These are phyloP conservation scores for Puccinia triticina DNA, from an alignment of 1,284 basidiomycete genomes.

Conservation along the genomic window DNA sequence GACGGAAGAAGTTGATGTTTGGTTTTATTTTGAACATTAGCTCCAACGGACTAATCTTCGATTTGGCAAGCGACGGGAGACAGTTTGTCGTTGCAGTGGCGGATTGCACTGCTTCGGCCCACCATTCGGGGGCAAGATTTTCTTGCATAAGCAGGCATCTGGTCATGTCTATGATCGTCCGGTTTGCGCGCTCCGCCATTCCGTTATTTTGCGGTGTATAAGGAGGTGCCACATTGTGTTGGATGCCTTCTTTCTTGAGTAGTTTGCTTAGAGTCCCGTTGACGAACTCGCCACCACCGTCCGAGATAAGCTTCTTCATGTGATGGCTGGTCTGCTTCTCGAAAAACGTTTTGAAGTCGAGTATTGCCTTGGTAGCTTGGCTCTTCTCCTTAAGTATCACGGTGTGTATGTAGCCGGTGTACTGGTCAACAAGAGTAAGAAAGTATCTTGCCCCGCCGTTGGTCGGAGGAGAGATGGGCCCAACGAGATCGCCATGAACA, in stretches of 20 bases:
- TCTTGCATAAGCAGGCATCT: constrained; percentile 1
- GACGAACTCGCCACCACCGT: too few relatives aligned
- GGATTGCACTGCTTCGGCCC: background rate
- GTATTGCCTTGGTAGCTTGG: background rate
- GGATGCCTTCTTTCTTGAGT: too few relatives aligned
- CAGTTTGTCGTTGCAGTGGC: background rate
- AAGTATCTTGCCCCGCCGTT: background rate
- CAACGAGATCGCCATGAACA: background rate
- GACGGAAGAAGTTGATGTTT: too few relatives aligned
- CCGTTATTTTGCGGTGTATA: constrained; percentile 26
- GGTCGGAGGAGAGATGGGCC: background rate
- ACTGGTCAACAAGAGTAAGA: background rate
- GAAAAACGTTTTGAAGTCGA: background rate
- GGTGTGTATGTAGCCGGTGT: too few relatives aligned
- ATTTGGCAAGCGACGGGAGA: background rate
- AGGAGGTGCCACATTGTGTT: background rate
- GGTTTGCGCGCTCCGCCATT: background rate
- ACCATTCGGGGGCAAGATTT: too few relatives aligned
- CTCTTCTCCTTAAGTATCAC: background rate
- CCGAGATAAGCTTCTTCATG: background rate
- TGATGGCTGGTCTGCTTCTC: too few relatives aligned
- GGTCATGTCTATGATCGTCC: background rate
- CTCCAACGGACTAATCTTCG: too few relatives aligned
- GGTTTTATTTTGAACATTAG: too few relatives aligned
- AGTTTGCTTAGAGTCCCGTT: too few relatives aligned